A percentile compares a stretch with the other conserved stretches of the same genome.
Evolutionary conservation across 2,329 filamentous ascomycete species (phyloP).

Genomic region (Penicillium frequentans): DNA sequence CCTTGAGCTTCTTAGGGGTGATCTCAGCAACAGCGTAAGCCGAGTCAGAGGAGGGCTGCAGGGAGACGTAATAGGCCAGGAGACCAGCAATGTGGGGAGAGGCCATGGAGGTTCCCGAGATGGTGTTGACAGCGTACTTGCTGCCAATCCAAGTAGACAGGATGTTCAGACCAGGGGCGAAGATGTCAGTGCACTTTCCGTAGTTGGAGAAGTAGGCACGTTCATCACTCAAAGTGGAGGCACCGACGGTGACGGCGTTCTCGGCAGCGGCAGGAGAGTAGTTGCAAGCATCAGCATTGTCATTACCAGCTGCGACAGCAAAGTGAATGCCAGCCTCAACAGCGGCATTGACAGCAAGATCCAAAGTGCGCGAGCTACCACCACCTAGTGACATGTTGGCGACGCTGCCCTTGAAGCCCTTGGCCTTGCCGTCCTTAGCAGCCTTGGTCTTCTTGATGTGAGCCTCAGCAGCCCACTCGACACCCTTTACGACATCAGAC

Average conservation of each 20-base stretch:
- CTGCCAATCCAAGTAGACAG: constrained; percentile 98
- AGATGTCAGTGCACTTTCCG: constrained; percentile 99
- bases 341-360: constrained; percentile 89
- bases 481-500: constrained; percentile 98
- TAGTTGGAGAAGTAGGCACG: constrained; percentile 99
- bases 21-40: constrained; percentile 87
- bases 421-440: constrained; percentile 83
- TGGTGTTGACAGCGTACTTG: constrained; percentile 95
- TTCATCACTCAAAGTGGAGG: constrained; percentile 88
- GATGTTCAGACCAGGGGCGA: constrained; percentile 95
- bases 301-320: constrained; percentile 95
- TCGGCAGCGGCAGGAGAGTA: constrained; percentile 94
- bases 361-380: constrained; percentile 90
- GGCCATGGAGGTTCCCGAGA: constrained; percentile 99
- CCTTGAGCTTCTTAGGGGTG: constrained; percentile 92
- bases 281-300: constrained; percentile 98
- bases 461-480: constrained; percentile 84
- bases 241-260: constrained; percentile 93
- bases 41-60: constrained; percentile 86
- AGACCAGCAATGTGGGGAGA: constrained; percentile 96
- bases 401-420: constrained; percentile 98
- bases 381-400: constrained; percentile 99
- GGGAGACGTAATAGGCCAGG: constrained; percentile 94
- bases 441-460: constrained; percentile 74
- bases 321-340: constrained; percentile 93